A percentile compares a stretch with the other conserved stretches of the same genome.
These are phyloP conservation scores for Fusarium xylarioides DNA, from an alignment of 2,329 filamentous ascomycete genomes.

Conservation along the genomic window DNA sequence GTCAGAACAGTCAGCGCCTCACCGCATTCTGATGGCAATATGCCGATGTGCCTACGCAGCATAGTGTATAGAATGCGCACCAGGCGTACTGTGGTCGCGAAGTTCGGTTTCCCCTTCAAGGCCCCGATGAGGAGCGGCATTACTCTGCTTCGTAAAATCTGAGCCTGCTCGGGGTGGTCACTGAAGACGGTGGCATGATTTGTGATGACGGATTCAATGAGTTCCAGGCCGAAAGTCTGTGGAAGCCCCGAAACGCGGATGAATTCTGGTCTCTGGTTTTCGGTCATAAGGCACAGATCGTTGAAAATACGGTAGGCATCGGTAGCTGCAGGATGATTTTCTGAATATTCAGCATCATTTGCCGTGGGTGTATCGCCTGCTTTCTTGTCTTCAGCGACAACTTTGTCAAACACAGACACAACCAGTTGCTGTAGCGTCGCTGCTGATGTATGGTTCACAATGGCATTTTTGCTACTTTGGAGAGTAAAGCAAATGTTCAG, in stretches of 20 bases:
- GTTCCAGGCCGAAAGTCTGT: constrained; percentile 85
- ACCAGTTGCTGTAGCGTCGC: constrained; percentile 96
- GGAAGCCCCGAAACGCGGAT: constrained; percentile 81
- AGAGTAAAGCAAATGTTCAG: constrained; percentile 92
- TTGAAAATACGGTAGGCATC: constrained; percentile 90
- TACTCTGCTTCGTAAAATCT: constrained; percentile 78
- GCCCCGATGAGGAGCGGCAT: constrained; percentile 85
- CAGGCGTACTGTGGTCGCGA: constrained; percentile 83
- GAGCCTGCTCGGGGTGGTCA: constrained; percentile 79
- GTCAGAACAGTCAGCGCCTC: constrained; percentile 84
- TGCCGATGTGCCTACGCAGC: constrained; percentile 78
- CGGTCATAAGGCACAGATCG: constrained; percentile 87
- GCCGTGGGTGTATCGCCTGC: constrained; percentile 64
- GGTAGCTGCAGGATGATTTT: constrained; percentile 78
- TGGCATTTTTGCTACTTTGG: constrained; percentile 89
- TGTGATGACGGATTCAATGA: constrained; percentile 89
- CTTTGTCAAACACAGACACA: constrained; percentile 92
- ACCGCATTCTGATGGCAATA: constrained; percentile 81
- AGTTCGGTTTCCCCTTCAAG: constrained; percentile 80
- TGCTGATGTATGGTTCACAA: constrained; percentile 94
- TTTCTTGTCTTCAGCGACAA: constrained; percentile 77
- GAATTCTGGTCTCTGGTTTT: constrained; percentile 84
- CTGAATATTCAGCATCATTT: constrained; percentile 69
- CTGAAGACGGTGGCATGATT: constrained; percentile 86
- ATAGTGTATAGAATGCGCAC: constrained; percentile 85